A percentile compares a stretch with the other conserved stretches of the same genome.
These are phyloP conservation scores for Cyclotella baltica DNA, from an alignment of 108 stramenopile species.

Conservation along the genomic window DNA sequence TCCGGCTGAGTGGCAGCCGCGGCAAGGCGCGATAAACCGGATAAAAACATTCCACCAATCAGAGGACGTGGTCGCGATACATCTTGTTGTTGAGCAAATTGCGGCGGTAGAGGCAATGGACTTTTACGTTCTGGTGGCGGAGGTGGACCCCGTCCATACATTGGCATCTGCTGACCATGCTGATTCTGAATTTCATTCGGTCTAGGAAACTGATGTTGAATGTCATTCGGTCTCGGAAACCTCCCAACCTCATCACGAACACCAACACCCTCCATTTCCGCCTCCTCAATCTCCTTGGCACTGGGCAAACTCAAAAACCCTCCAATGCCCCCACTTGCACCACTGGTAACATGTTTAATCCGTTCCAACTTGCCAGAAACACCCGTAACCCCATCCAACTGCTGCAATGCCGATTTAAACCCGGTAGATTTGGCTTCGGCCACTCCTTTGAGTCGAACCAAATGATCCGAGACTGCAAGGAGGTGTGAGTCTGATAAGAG, in stretches of 20 bases:
- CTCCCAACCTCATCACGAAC: background rate
- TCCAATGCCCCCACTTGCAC: constrained; percentile 31
- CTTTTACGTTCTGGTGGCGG: too few species aligned
- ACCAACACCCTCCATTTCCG: constrained; percentile 35
- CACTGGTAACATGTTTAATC: constrained; percentile 19
- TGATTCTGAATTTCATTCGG: constrained; percentile 6
- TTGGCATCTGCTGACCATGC: background rate
- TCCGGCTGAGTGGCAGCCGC: constrained; percentile 60
- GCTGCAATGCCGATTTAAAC: constrained; percentile 47
- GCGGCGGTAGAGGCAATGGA: constrained; percentile 15
- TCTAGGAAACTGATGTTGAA: background rate
- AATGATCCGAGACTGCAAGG: constrained; percentile 52
- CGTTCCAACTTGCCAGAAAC: constrained; percentile 45
- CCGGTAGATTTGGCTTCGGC: constrained; percentile 45
- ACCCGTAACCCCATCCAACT: constrained; percentile 53
- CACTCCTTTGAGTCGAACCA: constrained; percentile 44
- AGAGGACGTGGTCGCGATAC: constrained; percentile 66
- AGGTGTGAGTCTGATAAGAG: constrained; percentile 50
- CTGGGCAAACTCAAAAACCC: constrained; percentile 43
- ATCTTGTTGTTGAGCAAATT: constrained; percentile 9
- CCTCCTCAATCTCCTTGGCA: constrained; percentile 54
- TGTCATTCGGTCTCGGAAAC: constrained; percentile 1
- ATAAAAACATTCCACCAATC: constrained; percentile 75
- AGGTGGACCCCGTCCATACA: constrained; percentile 9
- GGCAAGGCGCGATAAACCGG: constrained; percentile 71